phyloP scores from a whole-genome alignment of 1,284 basidiomycete species.

The Rhizoctonia solani region DNA sequence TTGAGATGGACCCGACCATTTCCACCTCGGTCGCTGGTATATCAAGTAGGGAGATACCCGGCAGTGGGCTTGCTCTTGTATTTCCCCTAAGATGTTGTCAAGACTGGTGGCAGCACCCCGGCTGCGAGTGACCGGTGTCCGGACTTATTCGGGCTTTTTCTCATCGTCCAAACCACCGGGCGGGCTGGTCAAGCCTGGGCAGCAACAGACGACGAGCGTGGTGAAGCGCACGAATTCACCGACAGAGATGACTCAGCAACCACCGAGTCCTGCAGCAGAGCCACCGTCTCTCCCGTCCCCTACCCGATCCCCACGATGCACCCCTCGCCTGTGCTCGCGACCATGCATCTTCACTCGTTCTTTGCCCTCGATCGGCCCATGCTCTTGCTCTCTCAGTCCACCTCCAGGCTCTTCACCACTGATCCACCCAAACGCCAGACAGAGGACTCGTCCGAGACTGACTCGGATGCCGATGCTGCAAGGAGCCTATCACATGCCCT shows the following conservation, averaged over 20 bases:
- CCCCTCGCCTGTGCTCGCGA: slow-evolving; percentile 36
- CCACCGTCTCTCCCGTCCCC: slow-evolving; percentile 24
- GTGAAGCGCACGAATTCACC: slow-evolving; percentile 8
- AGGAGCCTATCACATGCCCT: slow-evolving; percentile 36
- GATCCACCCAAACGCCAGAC: background rate
- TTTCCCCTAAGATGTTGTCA: slow-evolving; percentile 12
- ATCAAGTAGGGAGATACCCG: background rate
- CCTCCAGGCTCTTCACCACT: slow-evolving; percentile 35
- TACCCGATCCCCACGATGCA: slow-evolving; percentile 35
- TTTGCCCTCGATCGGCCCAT: slow-evolving; percentile 39
- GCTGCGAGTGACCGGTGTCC: slow-evolving; percentile 5
- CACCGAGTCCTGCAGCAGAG: slow-evolving; percentile 2
- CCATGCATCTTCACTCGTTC: slow-evolving; percentile 38
- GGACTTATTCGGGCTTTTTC: slow-evolving; percentile 15
- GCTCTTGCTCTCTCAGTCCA: slow-evolving; percentile 37
- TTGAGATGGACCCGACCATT: background rate
- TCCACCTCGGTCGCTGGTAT: slow-evolving; percentile 6
- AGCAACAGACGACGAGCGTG: background rate
- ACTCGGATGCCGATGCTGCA: slow-evolving; percentile 37
- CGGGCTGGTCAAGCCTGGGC: background rate
- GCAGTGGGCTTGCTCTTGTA: too few relatives aligned
- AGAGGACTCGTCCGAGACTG: slow-evolving; percentile 31
- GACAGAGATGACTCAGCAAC: background rate
- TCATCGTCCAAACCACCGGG: slow-evolving; percentile 15
- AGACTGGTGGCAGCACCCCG: slow-evolving; percentile 20